phyloP scores from a whole-genome alignment of 176 grass and related monocot genomes.

The Oryza glaberrima region DNA sequence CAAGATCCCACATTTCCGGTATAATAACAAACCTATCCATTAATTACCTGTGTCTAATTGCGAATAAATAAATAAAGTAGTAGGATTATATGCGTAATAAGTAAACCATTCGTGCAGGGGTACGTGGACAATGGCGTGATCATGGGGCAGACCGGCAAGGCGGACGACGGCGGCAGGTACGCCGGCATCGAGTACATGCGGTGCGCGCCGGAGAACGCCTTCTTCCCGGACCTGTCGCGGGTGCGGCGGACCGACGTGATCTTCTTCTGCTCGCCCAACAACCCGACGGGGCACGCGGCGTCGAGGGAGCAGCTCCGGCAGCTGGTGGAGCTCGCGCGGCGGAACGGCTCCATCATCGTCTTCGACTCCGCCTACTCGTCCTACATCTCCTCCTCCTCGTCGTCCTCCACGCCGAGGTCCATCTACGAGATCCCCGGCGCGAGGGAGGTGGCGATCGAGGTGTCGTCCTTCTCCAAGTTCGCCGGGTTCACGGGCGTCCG shows the following conservation, averaged over 20 bases:
- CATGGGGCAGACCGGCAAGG: conserved; percentile 77
- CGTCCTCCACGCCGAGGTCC: neutral
- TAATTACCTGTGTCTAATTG: neutral
- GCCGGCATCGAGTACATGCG: conserved; percentile 75
- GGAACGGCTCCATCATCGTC: conserved; percentile 91
- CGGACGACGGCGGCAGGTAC: conserved; percentile 56
- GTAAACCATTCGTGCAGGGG: conserved; percentile 48
- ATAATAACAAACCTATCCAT: neutral
- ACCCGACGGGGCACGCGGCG: conserved; percentile 88
- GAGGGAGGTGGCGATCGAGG: conserved; percentile 95
- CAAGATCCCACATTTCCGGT: conserved; percentile 99
- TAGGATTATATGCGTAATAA: neutral
- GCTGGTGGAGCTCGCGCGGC: conserved; percentile 69
- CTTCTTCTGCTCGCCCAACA: conserved; percentile 99
- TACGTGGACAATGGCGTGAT: conserved; percentile 93
- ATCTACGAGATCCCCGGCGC: conserved; percentile 93
- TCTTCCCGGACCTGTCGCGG: conserved; percentile 87
- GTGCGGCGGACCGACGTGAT: conserved; percentile 80
- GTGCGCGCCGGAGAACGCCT: conserved; percentile 76
- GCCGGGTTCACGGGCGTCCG: conserved; percentile 94
- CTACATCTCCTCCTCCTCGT: neutral
- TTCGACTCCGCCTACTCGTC: conserved; percentile 83
- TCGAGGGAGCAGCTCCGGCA: conserved; percentile 65
- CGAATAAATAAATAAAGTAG: neutral
- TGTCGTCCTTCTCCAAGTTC: conserved; percentile 92